These are phyloP conservation scores for Ballota nigra DNA, from an alignment of 257 asterid genomes.

Conservation along the genomic window DNA sequence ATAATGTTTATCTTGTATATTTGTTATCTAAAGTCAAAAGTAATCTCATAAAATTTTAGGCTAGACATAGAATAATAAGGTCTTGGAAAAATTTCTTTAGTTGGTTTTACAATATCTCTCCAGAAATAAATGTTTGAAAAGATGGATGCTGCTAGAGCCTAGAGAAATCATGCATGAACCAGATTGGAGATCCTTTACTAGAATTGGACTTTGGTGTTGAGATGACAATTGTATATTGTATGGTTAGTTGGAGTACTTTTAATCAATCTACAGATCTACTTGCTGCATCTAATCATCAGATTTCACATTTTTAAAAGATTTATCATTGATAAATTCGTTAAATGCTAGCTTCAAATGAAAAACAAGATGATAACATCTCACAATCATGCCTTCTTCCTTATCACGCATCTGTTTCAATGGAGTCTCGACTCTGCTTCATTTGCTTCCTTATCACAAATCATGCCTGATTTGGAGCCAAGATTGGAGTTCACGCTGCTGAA, in stretches of 20 bases:
- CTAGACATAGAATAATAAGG: neutral
- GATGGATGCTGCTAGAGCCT: neutral
- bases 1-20: too few species aligned
- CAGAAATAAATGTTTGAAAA: neutral
- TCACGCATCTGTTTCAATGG: too few species aligned
- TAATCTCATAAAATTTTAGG: too few species aligned
- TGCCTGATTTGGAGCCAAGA: slow-evolving; percentile 2
- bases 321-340: too few species aligned
- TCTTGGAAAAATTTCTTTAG: neutral
- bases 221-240: neutral
- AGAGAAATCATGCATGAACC: too few species aligned
- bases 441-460: too few species aligned
- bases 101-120: neutral
- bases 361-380: neutral
- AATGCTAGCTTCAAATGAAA: too few species aligned
- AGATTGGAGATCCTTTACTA: neutral
- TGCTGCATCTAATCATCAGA: too few species aligned
- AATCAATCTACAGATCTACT: neutral
- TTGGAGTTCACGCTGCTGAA: slow-evolving; percentile 17
- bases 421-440: too few species aligned
- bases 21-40: neutral
- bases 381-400: neutral
- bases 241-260: neutral
- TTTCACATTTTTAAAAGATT: too few species aligned
- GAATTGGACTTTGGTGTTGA: neutral